A percentile compares a stretch with the other conserved stretches of the same genome.
Conservation (phyloP, 2,329 filamentous ascomycete species). For the Leptographium wingfieldii region DNA sequence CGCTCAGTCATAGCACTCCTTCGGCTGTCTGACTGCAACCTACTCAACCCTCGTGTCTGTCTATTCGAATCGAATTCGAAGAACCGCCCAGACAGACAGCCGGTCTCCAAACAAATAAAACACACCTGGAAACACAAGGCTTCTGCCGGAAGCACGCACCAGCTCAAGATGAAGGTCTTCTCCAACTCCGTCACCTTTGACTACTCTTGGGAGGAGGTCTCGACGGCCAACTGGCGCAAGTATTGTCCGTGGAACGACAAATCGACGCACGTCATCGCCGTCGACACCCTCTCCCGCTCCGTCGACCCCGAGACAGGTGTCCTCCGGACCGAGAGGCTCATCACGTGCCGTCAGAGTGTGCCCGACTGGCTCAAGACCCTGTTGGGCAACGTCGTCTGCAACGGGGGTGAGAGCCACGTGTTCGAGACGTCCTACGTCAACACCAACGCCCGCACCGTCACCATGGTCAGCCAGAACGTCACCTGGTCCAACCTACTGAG, state of each 20-base stretch:
- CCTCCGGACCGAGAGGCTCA: constrained; percentile 48
- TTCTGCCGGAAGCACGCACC: constrained; percentile 1
- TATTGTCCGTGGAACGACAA: constrained; percentile 99
- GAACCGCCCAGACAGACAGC: not conserved
- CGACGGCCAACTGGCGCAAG: constrained; percentile 94
- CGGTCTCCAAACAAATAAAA: no score
- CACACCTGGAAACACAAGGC: not conserved
- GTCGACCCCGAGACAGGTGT: constrained; percentile 46
- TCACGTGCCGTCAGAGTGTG: constrained; percentile 49
- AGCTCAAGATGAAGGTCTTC: constrained; percentile 76
- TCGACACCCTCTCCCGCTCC: constrained; percentile 73
- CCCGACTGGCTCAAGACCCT: constrained; percentile 72
- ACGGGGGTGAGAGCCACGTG: constrained; percentile 64
- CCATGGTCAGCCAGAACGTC: constrained; percentile 92
- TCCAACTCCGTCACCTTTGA: constrained; percentile 80
- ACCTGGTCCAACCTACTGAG: constrained; percentile 84
- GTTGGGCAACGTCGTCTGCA: constrained; percentile 50
- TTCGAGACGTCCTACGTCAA: constrained; percentile 96
- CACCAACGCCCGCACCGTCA: constrained; percentile 69
- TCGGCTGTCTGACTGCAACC: not conserved
- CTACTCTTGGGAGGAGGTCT: constrained; percentile 98
- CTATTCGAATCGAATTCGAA: not conserved
- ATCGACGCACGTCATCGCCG: constrained; percentile 89
- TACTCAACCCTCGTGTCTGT: not conserved
- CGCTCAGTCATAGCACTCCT: not conserved